Conservation (phyloP, 2,329 filamentous ascomycete genomes). For the Colletotrichum musae region DNA sequence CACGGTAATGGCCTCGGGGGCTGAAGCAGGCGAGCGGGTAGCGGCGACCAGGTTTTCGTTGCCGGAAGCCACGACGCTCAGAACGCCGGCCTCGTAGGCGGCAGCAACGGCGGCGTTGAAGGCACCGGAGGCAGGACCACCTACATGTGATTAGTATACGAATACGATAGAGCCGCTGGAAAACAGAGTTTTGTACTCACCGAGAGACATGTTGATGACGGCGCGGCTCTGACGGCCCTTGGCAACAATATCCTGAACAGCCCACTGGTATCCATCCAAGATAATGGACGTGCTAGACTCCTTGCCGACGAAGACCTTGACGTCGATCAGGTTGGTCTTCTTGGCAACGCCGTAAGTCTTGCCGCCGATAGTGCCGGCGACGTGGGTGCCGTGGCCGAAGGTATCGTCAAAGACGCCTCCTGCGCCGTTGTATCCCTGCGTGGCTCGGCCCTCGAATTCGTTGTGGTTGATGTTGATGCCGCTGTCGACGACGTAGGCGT, state of each 20-base stretch:
- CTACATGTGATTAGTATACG: constrained; percentile 42
- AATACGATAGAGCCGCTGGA: neutral
- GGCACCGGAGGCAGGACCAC: constrained; percentile 58
- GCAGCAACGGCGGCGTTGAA: constrained; percentile 65
- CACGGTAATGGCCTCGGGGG: constrained; percentile 64
- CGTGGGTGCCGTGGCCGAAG: constrained; percentile 61
- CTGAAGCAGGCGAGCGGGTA: constrained; percentile 63
- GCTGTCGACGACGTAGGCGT: constrained; percentile 59
- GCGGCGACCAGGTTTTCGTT: constrained; percentile 58
- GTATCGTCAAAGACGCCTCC: constrained; percentile 48
- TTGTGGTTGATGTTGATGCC: constrained; percentile 50
- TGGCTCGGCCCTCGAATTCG: constrained; percentile 52
- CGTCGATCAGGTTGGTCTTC: constrained; percentile 57
- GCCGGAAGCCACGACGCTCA: constrained; percentile 69
- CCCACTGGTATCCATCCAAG: constrained; percentile 52
- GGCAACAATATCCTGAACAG: constrained; percentile 50
- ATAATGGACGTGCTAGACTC: constrained; percentile 49
- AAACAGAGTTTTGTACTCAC: neutral
- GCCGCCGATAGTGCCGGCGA: constrained; percentile 54
- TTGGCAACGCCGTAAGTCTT: constrained; percentile 59
- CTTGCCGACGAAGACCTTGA: constrained; percentile 59
- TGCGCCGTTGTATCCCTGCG: constrained; percentile 41
- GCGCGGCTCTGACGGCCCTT: constrained; percentile 48
- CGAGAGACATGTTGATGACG: constrained; percentile 62
- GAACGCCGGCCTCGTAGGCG: constrained; percentile 62